Percentiles rank a stretch among this genome's conserved stretches.
Conservation (phyloP, 208 protist genomes). For the Trypanosoma boissoni region DNA sequence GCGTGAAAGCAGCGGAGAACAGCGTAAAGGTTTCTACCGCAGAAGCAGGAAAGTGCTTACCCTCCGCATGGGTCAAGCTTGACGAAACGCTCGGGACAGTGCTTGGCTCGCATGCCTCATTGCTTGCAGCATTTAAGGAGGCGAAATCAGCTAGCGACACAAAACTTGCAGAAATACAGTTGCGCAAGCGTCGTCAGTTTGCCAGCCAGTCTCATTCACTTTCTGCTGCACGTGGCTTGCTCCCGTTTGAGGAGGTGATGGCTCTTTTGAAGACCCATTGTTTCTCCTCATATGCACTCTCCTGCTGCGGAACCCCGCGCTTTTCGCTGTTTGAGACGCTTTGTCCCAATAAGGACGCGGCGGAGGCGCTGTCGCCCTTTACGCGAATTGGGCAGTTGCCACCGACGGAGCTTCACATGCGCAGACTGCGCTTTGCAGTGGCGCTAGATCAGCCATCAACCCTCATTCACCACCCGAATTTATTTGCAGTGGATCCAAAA, state of each 20-base stretch:
- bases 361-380: conserved; percentile 17
- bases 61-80: conserved; percentile 44
- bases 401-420: conserved; percentile 45
- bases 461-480: conserved; percentile 33
- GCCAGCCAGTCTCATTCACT: conserved; percentile 16
- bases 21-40: neutral
- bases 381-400: conserved; percentile 53
- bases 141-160: neutral
- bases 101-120: conserved; percentile 44
- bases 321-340: conserved; percentile 54
- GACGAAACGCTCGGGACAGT: conserved; percentile 33
- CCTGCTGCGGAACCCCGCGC: conserved; percentile 58
- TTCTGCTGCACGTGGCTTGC: conserved; percentile 58
- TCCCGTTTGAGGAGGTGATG: conserved; percentile 52
- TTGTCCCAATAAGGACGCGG: neutral
- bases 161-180: neutral
- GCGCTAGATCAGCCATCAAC: conserved; percentile 71
- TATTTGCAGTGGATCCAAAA: conserved; percentile 62
- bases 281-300: conserved; percentile 77
- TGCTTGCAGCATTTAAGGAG: conserved; percentile 41
- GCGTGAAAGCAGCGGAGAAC: neutral
- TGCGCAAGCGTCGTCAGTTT: conserved; percentile 14
- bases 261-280: conserved; percentile 50
- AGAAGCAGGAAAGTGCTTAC: neutral
- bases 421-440: conserved; percentile 76